Evolutionary conservation across 148 eudicot genomes (phyloP), one percentile per base, ranked within the genome.

Genomic region (Mesembryanthemum crystallinum): DNA sequence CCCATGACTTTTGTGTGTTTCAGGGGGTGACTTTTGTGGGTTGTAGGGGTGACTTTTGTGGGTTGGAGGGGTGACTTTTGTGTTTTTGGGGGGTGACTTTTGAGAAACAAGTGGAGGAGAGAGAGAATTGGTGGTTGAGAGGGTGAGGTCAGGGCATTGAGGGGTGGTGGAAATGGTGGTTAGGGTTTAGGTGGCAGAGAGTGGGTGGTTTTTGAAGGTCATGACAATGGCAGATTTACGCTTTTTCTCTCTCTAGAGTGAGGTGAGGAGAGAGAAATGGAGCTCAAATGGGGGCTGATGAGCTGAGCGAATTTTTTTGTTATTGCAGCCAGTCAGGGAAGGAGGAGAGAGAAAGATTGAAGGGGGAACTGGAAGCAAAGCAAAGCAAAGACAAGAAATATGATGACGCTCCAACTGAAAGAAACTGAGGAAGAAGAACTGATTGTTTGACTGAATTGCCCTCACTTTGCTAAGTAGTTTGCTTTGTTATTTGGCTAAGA

Each of bases 181-280:
- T 42, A 67, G 71, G 47, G 71, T 42, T 42, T 13, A 15, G 30
- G 55, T 25, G 30, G 57, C 67, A 64, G 67, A 64, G 45, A 33
- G 24, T 45, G 57, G 29, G 47, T 21, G 27, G 21, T 13, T 14
- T 37, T n/a, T 21, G 27, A 8, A 24, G 54, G 27, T 28, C 32
- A 28, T 69, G 58, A 69, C 72, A 69, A 69, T 69, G 72, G 72
- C 69, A 25, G 72, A 69, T 45, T 25, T 28, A 18, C 15, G 15
- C 24, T 42, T 28, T 42, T 52, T 52, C 11, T 39, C 35, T 67
- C 18, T 67, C 23, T 2, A 4, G 32, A 25, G 72, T 45, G 7
- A 32, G 67, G 4, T 4, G 20, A 45, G 28, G 69, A 17, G 49
- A n/a, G 12, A 12, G 49, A 21, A 32, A 17, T 1, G 12, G 66